A percentile compares a stretch with the other conserved stretches of the same genome.
Conservation (phyloP, 805 yeast species). For the Candida arabinofermentans region DNA sequence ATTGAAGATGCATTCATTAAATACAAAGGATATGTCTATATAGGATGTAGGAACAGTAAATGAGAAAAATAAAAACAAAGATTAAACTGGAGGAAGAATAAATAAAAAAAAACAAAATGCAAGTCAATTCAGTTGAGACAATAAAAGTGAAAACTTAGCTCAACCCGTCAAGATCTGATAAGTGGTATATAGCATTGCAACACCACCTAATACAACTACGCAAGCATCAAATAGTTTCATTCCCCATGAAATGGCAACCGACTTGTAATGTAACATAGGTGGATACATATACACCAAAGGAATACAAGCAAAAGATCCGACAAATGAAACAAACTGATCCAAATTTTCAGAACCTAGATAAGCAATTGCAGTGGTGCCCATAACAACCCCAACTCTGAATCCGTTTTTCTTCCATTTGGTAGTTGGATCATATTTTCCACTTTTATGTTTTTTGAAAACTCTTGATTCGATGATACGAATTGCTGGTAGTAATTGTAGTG, state of each 20-base stretch:
- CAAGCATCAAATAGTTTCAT: slow-evolving; percentile 43
- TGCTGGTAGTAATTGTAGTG: slow-evolving; percentile 79
- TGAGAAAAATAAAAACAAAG: no score
- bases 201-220: slow-evolving; percentile 51
- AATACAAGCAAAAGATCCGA: slow-evolving; percentile 82
- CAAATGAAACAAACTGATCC: slow-evolving; percentile 72
- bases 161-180: slow-evolving; percentile 43
- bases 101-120: neutral
- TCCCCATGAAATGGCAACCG: slow-evolving; percentile 39
- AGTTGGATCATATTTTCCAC: slow-evolving; percentile 52
- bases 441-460: slow-evolving; percentile 43
- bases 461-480: slow-evolving; percentile 66
- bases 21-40: no score
- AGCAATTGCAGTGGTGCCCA: slow-evolving; percentile 53
- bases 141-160: neutral
- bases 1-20: no score
- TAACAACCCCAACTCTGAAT: slow-evolving; percentile 51
- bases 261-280: slow-evolving; percentile 64
- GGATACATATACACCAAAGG: slow-evolving; percentile 86
- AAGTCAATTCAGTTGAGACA: neutral
- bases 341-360: slow-evolving; percentile 64
- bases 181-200: slow-evolving; percentile 66
- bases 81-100: neutral
- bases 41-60: no score
- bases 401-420: slow-evolving; percentile 67